These are phyloP conservation scores for Rhizopus delemar DNA, from an alignment of 371 early-diverging fungal genomes.

Conservation along the genomic window DNA sequence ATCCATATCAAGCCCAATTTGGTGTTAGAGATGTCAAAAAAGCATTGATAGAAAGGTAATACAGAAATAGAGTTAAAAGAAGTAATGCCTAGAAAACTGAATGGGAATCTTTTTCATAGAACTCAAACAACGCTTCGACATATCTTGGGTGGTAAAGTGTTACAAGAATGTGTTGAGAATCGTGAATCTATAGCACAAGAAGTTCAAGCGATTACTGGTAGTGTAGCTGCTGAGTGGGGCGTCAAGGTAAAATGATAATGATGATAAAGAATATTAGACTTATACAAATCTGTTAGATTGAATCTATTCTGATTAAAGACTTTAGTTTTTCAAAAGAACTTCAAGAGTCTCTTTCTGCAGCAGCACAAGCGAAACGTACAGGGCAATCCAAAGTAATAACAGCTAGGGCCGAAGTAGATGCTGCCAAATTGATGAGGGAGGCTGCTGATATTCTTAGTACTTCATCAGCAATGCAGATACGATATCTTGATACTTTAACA, in stretches of 20 bases:
- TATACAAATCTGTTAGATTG: conserved; percentile 42
- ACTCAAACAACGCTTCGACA: conserved; percentile 77
- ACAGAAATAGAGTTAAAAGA: conserved; percentile 53
- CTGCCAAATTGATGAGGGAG: conserved; percentile 91
- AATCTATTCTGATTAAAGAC: conserved; percentile 87
- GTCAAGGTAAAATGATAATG: conserved; percentile 53
- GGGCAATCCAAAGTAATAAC: conserved; percentile 90
- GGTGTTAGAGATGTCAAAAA: conserved; percentile 71
- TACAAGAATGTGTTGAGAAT: conserved; percentile 84
- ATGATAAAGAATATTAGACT: conserved; percentile 5
- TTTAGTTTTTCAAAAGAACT: conserved; percentile 74
- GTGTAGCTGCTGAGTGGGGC: conserved; percentile 76
- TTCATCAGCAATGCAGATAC: conserved; percentile 84
- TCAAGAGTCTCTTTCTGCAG: conserved; percentile 82
- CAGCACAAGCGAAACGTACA: conserved; percentile 88
- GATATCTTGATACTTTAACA: conserved; percentile 86
- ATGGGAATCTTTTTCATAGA: conserved; percentile 28
- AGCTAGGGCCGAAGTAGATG: conserved; percentile 89
- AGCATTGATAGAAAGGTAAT: conserved; percentile 76
- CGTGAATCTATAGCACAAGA: conserved; percentile 83
- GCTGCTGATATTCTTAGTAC: conserved; percentile 75
- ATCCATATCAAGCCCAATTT: conserved; percentile 81
- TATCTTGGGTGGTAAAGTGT: conserved; percentile 62
- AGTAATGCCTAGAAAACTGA: conserved; percentile 75
- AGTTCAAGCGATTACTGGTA: conserved; percentile 73